Conservation (phyloP, 2,329 filamentous ascomycete genomes). For the Zalaria sp. region DNA sequence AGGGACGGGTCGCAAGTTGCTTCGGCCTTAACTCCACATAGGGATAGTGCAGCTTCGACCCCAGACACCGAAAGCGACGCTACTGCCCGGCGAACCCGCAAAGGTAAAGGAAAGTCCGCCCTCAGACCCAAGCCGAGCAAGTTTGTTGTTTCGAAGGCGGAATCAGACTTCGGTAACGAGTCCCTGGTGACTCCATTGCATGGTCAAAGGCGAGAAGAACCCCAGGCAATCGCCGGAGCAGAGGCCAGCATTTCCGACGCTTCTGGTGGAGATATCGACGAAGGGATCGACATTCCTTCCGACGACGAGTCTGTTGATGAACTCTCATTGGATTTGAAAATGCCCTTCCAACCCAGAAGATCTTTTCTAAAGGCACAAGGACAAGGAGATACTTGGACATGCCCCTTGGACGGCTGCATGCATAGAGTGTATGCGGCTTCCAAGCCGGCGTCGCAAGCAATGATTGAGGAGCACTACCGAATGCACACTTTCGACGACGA, state of each 20-base stretch:
- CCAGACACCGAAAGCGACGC: too few relatives aligned
- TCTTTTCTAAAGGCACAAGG: neutral
- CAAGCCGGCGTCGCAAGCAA: constrained; percentile 36
- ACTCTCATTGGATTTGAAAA: constrained; percentile 1
- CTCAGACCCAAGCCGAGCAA: constrained; percentile 17
- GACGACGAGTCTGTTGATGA: constrained; percentile 4
- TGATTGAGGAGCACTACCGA: constrained; percentile 47
- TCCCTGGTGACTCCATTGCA: too few relatives aligned
- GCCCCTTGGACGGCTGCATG: constrained; percentile 48
- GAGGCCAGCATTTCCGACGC: too few relatives aligned
- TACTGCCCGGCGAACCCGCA: too few relatives aligned
- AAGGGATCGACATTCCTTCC: constrained; percentile 19
- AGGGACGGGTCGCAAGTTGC: too few relatives aligned
- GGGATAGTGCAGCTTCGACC: too few relatives aligned
- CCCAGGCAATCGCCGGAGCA: too few relatives aligned
- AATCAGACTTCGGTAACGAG: constrained; percentile 14
- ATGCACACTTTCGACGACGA: constrained; percentile 44
- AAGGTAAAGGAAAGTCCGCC: constrained; percentile 16
- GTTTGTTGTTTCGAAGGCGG: constrained; percentile 16
- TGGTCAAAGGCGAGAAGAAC: too few relatives aligned
- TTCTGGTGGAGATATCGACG: constrained; percentile 10
- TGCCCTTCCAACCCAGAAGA: neutral
- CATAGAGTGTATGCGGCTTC: constrained; percentile 52
- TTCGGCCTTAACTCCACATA: too few relatives aligned
- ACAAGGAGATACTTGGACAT: constrained; percentile 45